phyloP scores from a whole-genome alignment of 2,329 filamentous ascomycete species.

The Fusarium sacchari region DNA sequence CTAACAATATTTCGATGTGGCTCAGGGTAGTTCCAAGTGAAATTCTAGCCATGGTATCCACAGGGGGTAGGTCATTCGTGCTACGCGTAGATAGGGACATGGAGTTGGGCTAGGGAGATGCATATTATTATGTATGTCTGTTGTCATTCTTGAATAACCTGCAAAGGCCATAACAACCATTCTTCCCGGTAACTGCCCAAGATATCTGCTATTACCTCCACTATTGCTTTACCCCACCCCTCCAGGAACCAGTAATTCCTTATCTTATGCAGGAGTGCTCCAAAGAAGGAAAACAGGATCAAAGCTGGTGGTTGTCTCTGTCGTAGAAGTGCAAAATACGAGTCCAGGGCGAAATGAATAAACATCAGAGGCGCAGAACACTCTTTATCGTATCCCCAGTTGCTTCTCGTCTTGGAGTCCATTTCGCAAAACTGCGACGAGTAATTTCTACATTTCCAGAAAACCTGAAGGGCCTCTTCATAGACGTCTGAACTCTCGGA shows the following conservation, averaged over 20 bases:
- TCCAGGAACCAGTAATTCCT: neutral
- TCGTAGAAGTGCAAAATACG: fast-evolving
- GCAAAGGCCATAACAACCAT: neutral
- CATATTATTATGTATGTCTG: no score
- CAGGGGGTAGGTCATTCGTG: no score
- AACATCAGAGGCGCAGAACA: neutral
- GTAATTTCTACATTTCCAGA: neutral
- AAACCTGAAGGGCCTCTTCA: neutral
- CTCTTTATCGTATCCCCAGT: neutral
- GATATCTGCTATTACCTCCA: neutral
- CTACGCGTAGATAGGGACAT: no score
- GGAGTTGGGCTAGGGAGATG: no score
- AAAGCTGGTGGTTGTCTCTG: neutral
- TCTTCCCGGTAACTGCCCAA: neutral
- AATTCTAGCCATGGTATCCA: no score
- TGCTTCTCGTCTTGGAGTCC: neutral
- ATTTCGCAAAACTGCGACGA: neutral
- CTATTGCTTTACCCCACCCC: neutral
- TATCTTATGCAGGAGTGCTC: neutral
- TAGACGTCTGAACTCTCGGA: fast-evolving
- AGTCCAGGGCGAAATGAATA: neutral
- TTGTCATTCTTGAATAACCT: neutral
- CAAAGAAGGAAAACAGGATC: neutral
- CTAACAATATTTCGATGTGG: no score
- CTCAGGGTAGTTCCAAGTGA: no score